Evolutionary conservation across 768 basidiomycete genomes (phyloP), one percentile per base, ranked within the genome.

Genomic region (Paxillus rubicundulus): DNA sequence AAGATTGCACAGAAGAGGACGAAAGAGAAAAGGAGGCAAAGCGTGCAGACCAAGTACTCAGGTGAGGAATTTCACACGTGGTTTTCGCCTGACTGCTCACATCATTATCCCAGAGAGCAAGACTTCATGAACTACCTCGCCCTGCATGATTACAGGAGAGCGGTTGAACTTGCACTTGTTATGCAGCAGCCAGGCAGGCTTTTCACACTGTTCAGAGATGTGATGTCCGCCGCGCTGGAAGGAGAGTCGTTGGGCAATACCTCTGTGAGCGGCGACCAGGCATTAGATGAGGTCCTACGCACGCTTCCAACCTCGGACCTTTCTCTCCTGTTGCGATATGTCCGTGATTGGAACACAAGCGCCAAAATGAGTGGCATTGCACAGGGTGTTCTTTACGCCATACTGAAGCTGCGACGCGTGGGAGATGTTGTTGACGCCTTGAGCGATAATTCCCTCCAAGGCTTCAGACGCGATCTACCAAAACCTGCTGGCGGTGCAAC

Each of bases 171-270:
- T 40, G 95, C 96, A 7, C 78, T 99, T 52, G 82, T 87, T 2
- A 95, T 98, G 86, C 82, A 87, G 53, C 96, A 98, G 63, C 97
- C 96, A 9, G 92, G 92, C 20, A 83, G 92, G 24, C 77, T 98
- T 10, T 75, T 92, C 44, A 74, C 77, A 3, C 78, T 99, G 21
- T 96, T 99, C 75, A 79, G 78, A 59, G 77, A 80, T 28, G 75
- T 97, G 38, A 77, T 71, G 20, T 61, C 72, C 20, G 52, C 61
- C 12, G 60, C 63, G 43, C 49, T 67, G 32, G 61, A 58, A 36
- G 56, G 57, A n/a, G 42, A 34, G 3, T 24, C 28, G 20, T 45
- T 41, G 37, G 34, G 13, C 30, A 36, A 50, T 18, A n/a, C 47
- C 20, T 77, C 80, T 16, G 70, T 87, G 39, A 90, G 91, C 0